These are phyloP conservation scores for Candida nemodendra DNA, from an alignment of 805 yeast genomes.

Conservation along the genomic window DNA sequence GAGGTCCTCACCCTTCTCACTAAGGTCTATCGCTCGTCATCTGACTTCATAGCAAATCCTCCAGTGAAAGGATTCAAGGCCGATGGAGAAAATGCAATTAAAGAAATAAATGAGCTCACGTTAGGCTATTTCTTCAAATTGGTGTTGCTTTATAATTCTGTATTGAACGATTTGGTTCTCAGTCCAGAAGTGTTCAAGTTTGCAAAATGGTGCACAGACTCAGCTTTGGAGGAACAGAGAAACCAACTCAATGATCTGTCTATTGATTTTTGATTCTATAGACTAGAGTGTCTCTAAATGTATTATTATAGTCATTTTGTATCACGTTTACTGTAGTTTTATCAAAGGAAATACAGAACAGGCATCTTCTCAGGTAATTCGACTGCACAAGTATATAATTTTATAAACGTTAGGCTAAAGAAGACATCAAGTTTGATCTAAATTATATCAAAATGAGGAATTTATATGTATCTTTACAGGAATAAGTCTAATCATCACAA, in stretches of 20 bases:
- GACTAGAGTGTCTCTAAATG: constrained; percentile 1
- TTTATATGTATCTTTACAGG: too few species aligned
- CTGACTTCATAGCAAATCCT: constrained; percentile 43
- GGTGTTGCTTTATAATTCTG: constrained; percentile 60
- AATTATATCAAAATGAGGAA: too few species aligned
- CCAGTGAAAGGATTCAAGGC: constrained; percentile 22
- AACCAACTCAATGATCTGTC: constrained; percentile 23
- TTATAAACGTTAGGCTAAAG: too few species aligned
- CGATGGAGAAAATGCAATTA: constrained; percentile 42
- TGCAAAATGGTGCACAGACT: constrained; percentile 72
- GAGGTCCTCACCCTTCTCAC: constrained; percentile 61
- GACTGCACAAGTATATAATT: too few species aligned
- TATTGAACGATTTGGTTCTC: constrained; percentile 62
- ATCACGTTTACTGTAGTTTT: too few species aligned
- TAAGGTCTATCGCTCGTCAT: constrained; percentile 53
- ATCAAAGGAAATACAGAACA: too few species aligned
- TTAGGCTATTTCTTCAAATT: constrained; percentile 63
- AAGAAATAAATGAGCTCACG: constrained; percentile 60
- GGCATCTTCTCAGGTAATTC: too few species aligned
- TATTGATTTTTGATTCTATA: constrained; percentile 2
- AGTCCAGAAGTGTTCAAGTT: constrained; percentile 62
- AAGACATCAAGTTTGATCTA: too few species aligned
- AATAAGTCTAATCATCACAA: too few species aligned
- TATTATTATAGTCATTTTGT: constrained; percentile 2
- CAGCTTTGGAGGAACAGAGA: constrained; percentile 50